A percentile compares a stretch with the other conserved stretches of the same genome.
These are phyloP conservation scores for Penicillium arizonense DNA, from an alignment of 495 filamentous ascomycete genomes.

Conservation along the genomic window DNA sequence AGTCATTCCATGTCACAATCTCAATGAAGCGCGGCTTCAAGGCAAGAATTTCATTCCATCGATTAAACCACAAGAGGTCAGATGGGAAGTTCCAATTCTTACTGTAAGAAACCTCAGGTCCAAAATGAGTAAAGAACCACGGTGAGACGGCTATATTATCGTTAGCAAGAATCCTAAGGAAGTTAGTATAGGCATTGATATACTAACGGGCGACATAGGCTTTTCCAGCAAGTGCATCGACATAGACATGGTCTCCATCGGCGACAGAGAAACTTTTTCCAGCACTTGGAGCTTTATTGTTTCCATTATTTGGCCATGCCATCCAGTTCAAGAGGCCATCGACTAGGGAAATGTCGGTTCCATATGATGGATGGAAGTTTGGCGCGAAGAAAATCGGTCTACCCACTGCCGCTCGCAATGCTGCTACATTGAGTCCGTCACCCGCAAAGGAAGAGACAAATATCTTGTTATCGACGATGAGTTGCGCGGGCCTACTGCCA, in stretches of 20 bases:
- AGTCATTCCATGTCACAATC: conserved; percentile 67
- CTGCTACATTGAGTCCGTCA: conserved; percentile 47
- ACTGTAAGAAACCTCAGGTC: conserved; percentile 31
- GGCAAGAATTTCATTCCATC: conserved; percentile 53
- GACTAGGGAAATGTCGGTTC: conserved; percentile 31
- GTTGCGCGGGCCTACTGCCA: conserved; percentile 46
- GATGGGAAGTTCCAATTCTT: conserved; percentile 57
- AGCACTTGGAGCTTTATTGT: conserved; percentile 51
- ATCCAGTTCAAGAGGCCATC: conserved; percentile 60
- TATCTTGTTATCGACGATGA: conserved; percentile 53
- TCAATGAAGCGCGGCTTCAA: conserved; percentile 51
- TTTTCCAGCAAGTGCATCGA: conserved; percentile 47
- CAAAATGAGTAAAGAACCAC: conserved; percentile 44
- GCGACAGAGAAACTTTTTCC: conserved; percentile 45
- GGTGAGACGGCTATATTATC: conserved; percentile 26
- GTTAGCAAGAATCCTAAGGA: neutral
- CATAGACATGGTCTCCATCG: conserved; percentile 48
- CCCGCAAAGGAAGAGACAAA: conserved; percentile 57
- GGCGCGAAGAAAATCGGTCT: conserved; percentile 53
- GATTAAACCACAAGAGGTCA: conserved; percentile 39
- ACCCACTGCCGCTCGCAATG: conserved; percentile 43
- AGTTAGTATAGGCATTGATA: neutral
- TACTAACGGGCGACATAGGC: conserved; percentile 52
- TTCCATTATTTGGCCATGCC: conserved; percentile 55
- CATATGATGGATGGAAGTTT: conserved; percentile 49